phyloP scores from a whole-genome alignment of 495 filamentous ascomycete genomes.

The Neurospora tetraspora region DNA sequence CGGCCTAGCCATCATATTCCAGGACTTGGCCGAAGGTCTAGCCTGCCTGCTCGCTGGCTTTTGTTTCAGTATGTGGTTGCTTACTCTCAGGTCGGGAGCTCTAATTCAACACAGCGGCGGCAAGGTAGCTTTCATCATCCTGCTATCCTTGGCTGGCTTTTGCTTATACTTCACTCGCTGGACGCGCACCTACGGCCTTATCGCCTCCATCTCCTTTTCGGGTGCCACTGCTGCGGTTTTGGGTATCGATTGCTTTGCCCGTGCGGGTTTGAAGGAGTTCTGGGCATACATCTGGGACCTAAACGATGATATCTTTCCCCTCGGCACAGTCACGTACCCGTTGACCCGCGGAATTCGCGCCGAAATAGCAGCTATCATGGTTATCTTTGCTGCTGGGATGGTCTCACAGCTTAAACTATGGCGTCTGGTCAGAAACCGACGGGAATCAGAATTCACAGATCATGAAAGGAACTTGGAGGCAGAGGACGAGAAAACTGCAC shows the following conservation, averaged over 20 bases:
- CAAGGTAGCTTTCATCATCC: constrained; percentile 66
- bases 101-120: constrained; percentile 50
- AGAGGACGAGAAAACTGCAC: constrained; percentile 59
- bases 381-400: constrained; percentile 64
- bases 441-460: constrained; percentile 47
- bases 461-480: constrained; percentile 51
- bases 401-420: constrained; percentile 81
- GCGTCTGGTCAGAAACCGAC: constrained; percentile 70
- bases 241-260: constrained; percentile 85
- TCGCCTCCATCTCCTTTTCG: constrained; percentile 64
- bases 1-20: constrained; percentile 64
- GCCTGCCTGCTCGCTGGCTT: constrained; percentile 85
- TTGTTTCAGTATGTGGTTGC: constrained; percentile 82
- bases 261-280: constrained; percentile 86
- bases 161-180: constrained; percentile 68
- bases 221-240: constrained; percentile 70
- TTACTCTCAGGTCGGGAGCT: constrained; percentile 68
- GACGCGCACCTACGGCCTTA: constrained; percentile 68
- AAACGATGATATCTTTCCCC: constrained; percentile 70
- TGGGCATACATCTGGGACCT: constrained; percentile 91
- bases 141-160: constrained; percentile 56
- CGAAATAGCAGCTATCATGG: constrained; percentile 68
- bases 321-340: constrained; percentile 67
- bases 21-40: constrained; percentile 76
- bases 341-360: constrained; percentile 79